Evolutionary conservation across 2,329 filamentous ascomycete species (phyloP).

Genomic region (Hypoxylon sp.): DNA sequence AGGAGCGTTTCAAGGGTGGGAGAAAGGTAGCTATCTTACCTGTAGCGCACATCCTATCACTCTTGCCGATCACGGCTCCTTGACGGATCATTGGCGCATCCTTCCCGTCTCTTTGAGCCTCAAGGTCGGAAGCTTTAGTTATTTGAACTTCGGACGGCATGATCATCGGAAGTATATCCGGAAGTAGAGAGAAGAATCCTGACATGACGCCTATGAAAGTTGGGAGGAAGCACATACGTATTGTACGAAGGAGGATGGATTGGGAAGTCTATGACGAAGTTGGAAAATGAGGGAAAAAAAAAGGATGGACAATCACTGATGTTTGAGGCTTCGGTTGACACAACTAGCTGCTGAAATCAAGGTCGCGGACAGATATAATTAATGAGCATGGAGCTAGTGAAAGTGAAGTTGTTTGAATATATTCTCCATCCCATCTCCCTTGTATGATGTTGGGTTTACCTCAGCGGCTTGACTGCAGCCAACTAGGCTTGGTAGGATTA

Average conservation of each 20-base stretch:
- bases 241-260: conserved; percentile 11
- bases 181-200: conserved; percentile 67
- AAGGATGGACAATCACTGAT: conserved; percentile 12
- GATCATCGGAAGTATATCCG: conserved; percentile 71
- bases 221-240: conserved; percentile 29
- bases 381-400: not conserved
- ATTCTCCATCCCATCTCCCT: not conserved
- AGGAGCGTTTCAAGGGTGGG: too few relatives aligned
- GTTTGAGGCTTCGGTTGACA: conserved; percentile 12
- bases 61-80: conserved; percentile 73
- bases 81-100: conserved; percentile 55
- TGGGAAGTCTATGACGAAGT: conserved; percentile 13
- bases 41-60: conserved; percentile 75
- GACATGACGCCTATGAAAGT: conserved; percentile 56
- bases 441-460: conserved; percentile 31
- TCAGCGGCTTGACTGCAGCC: conserved; percentile 14
- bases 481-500: conserved; percentile 3
- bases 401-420: conserved; percentile 12
- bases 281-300: conserved; percentile 10
- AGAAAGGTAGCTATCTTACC: conserved; percentile 58
- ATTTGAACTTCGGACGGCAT: conserved; percentile 70
- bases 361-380: not conserved
- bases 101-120: conserved; percentile 54
- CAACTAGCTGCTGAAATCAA: conserved; percentile 13
- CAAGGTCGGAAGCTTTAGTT: conserved; percentile 62